Evolutionary conservation across 208 protist genomes (phyloP), one percentile per base, ranked within the genome.

Genomic region (Leishmania aethiopica): DNA sequence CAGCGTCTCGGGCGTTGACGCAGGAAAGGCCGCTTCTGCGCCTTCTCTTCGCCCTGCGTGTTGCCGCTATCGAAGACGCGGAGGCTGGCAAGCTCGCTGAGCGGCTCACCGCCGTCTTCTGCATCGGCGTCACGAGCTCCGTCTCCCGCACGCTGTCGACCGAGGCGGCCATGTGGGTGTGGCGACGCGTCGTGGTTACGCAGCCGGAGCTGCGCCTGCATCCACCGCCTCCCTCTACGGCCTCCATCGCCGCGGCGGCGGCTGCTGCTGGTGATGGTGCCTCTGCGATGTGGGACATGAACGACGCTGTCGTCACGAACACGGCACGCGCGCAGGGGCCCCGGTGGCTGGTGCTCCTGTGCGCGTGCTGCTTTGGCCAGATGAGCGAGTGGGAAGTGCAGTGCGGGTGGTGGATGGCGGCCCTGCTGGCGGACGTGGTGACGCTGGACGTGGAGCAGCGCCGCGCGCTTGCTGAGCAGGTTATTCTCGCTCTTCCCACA

Each of bases 341-440:
- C 28, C 84, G 78, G 3, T 97, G 94, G 94, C 80, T 92, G 77
- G 70, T 40, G 47, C 77, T 94, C 15, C 84, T 95, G 69, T 77
- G 79, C 19, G 74, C 72, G 42, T 93, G 88, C 76, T 80, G 84
- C 69, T 94, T 90, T 87, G 45, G 28, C 22, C 87, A 87, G 64
- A 55, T 91, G 71, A 45, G 53, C 42, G 71, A 53, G 15, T 60
- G 49, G 64, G 72, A 76, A 72, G 84, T 89, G 57, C 66, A 79
- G 64, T 82, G 74, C 19, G 86, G 79, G 64, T 95, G 92, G 94
- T 95, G 94, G 92, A 78, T 94, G 81, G 83, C 64, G 66, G 88
- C 90, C 3, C 71, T 94, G 76, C 51, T 94, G 25, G 77, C 83
- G 1, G 89, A 95, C 75, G 86, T 94, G 19, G 89, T 86, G 45